Evolutionary conservation across 768 basidiomycete genomes (phyloP), one percentile per base, ranked within the genome.

Genomic region (Tricholoma saponaceum): DNA sequence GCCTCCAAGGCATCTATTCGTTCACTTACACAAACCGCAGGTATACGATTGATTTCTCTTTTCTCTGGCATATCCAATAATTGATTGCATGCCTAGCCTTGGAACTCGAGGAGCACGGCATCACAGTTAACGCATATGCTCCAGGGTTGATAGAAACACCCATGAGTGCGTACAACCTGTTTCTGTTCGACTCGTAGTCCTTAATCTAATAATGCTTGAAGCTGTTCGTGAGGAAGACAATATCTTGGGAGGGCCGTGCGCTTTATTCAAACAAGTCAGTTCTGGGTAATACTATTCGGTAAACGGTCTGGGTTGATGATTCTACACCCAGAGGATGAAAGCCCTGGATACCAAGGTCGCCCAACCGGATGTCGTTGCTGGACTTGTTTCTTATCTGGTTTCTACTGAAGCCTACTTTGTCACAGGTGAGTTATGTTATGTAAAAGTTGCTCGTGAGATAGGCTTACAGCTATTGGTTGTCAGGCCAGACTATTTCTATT

Each of bases 51-150:
- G 16, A n/a, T 7, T 46, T n/a, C 5, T 51, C 16, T 5, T 22
- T 3, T 12, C 28, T 0, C 9, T 18, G 10, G 18, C 32, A 4
- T 41, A 12, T 9, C n/a, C 7, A 28, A 5, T 28, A 6, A 23
- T 12, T 51, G 30, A 23, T 54, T 8, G 9, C 22, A n/a, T n/a
- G n/a, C 7, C 16, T 39, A 78, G 76, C 77, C 0, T 41, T 63
- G 18, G 76, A 79, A 59, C 62, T 77, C 3, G 76, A 68, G 7
- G 60, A 59, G 25, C 59, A 78, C 54, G 64, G 64, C 5, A 80
- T 79, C 33, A 78, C 73, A 0, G 76, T 77, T 16, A 79, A 80
- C 32, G 71, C 74, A 1, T 77, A 78, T 51, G 72, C 74, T 10
- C 74, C 74, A 16, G 73, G 76, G 43, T 2, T 67, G 52, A 62